Evolutionary conservation across 2,329 filamentous ascomycete species (phyloP).

Genomic region (Massarina eburnea): DNA sequence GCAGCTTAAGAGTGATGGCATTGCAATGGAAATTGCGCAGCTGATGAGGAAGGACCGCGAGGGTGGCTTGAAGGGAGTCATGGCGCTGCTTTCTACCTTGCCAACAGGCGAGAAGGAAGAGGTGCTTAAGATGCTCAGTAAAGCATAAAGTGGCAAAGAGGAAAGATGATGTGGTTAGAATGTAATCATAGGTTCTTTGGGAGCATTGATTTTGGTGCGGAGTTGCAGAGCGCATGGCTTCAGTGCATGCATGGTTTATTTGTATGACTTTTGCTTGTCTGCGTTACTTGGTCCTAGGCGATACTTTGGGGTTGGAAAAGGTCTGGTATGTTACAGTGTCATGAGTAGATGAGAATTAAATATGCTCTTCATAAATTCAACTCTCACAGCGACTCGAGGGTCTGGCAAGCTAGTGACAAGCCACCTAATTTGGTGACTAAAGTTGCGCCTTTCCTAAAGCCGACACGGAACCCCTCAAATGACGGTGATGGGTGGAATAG

Average conservation of each 20-base stretch:
- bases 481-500: neutral
- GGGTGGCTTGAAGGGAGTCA: conserved; percentile 79
- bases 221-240: neutral
- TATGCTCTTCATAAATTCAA: too few relatives aligned
- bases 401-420: too few relatives aligned
- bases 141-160: conserved; percentile 37
- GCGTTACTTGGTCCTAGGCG: neutral
- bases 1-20: conserved; percentile 73
- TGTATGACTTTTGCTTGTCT: neutral
- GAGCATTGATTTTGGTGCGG: neutral
- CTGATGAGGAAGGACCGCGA: conserved; percentile 67
- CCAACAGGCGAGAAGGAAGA: conserved; percentile 86
- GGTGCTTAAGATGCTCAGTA: conserved; percentile 62
- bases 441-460: neutral
- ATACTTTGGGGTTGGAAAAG: too few relatives aligned
- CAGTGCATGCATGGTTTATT: neutral
- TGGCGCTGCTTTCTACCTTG: conserved; percentile 82
- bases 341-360: too few relatives aligned
- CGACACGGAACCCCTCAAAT: neutral
- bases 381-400: too few relatives aligned
- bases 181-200: conserved; percentile 8
- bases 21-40: conserved; percentile 69
- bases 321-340: too few relatives aligned
- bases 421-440: too few relatives aligned
- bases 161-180: neutral